These are phyloP conservation scores for Fusarium burgessii DNA, from an alignment of 2,329 filamentous ascomycete species.

Conservation along the genomic window DNA sequence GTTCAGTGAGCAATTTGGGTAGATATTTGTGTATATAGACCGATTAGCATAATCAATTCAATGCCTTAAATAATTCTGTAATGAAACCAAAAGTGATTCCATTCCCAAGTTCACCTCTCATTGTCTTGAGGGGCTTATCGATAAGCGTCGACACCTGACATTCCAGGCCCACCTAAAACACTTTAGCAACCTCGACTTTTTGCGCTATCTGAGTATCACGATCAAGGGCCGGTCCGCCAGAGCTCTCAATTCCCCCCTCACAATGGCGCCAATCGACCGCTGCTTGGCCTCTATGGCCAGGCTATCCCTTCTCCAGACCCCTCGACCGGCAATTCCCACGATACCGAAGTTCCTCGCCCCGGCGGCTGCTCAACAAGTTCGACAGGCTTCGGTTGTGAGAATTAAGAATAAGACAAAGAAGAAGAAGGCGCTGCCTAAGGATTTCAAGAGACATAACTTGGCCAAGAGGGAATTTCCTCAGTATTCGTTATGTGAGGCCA, in stretches of 20 bases:
- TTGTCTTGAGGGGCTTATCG: slow-evolving; percentile 36
- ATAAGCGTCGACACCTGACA: slow-evolving; percentile 43
- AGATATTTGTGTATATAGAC: not conserved
- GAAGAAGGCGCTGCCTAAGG: slow-evolving; percentile 73
- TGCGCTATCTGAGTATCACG: slow-evolving; percentile 36
- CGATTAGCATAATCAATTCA: not conserved
- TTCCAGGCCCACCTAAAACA: slow-evolving; percentile 37
- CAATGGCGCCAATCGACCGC: slow-evolving; percentile 65
- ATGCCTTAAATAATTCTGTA: not conserved
- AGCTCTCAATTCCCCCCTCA: slow-evolving; percentile 46
- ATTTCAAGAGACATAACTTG: slow-evolving; percentile 74
- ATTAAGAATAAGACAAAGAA: slow-evolving; percentile 66
- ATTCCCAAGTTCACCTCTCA: not conserved
- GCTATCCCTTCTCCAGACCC: slow-evolving; percentile 57
- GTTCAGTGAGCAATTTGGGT: not conserved
- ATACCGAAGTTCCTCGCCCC: slow-evolving; percentile 65
- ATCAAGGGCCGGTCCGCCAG: slow-evolving; percentile 30
- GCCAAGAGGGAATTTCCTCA: slow-evolving; percentile 71
- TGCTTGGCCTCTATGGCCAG: slow-evolving; percentile 67
- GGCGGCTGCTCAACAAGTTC: slow-evolving; percentile 56
- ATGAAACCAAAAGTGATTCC: not conserved
- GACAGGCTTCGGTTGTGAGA: slow-evolving; percentile 55
- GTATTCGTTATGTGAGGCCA: slow-evolving; percentile 89
- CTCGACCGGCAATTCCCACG: slow-evolving; percentile 57
- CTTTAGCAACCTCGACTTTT: slow-evolving; percentile 43